Conservation (phyloP, 139 green algal species). For the Chlorella sp. region DNA sequence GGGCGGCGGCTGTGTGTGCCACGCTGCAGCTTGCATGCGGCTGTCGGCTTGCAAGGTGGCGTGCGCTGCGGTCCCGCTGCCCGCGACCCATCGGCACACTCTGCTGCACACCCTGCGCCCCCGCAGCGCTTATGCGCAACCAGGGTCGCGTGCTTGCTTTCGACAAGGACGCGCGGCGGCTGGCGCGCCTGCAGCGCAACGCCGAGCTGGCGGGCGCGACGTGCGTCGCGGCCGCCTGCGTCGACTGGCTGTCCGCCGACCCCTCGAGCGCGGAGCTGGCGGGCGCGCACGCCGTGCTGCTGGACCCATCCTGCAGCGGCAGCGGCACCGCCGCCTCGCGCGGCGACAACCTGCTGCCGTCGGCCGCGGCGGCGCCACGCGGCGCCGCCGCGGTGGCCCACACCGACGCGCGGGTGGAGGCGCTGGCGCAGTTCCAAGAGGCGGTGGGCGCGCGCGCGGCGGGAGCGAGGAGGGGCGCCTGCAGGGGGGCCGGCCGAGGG, state of each 20-base stretch:
- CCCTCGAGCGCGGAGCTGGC: conserved; percentile 13
- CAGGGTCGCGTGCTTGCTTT: conserved; percentile 78
- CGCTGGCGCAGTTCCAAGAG: conserved; percentile 68
- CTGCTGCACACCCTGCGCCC: too few relatives aligned
- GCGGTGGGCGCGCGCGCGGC: too few relatives aligned
- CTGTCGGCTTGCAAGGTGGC: too few relatives aligned
- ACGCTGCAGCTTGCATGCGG: too few relatives aligned
- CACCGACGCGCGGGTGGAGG: conserved; percentile 52
- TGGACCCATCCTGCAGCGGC: conserved; percentile 92
- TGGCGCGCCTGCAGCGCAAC: conserved; percentile 71
- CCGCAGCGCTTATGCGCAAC: conserved; percentile 47
- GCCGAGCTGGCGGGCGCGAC: conserved; percentile 55
- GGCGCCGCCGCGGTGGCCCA: conserved; percentile 14
- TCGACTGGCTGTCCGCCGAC: conserved; percentile 85
- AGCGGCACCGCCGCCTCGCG: conserved; percentile 70
- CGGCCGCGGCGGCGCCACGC: conserved; percentile 11
- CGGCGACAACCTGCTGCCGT: conserved; percentile 83
- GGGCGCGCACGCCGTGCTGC: conserved; percentile 71
- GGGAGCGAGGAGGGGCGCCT: too few relatives aligned
- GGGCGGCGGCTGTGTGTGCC: too few relatives aligned
- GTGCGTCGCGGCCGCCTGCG: conserved; percentile 38
- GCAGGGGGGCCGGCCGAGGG: too few relatives aligned
- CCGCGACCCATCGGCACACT: too few relatives aligned
- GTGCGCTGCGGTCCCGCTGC: too few relatives aligned
- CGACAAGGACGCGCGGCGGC: conserved; percentile 77